Percentiles rank a stretch among this genome's conserved stretches.
Conservation (phyloP, 164 flowering plant species). For the Magnolia sinica region DNA sequence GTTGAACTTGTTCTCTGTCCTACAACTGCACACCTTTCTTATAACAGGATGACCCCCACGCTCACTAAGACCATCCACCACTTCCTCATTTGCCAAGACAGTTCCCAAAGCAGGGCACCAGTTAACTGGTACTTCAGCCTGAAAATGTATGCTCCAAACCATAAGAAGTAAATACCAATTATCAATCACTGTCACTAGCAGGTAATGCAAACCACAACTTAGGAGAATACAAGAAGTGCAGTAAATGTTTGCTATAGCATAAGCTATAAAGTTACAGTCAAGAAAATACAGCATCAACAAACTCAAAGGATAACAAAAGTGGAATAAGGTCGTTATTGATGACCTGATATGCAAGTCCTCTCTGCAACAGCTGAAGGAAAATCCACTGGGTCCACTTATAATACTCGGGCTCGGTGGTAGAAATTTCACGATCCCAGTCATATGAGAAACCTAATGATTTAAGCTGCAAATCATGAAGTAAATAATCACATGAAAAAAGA, state of each 20-base stretch:
- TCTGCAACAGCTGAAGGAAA: slow-evolving; percentile 82
- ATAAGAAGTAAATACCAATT: slow-evolving; percentile 6
- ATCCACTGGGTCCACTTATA: slow-evolving; percentile 99
- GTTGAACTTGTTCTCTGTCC: background rate
- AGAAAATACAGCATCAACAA: background rate
- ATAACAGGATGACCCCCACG: slow-evolving; percentile 97
- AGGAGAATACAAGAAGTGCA: background rate
- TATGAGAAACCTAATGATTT: slow-evolving; percentile 94
- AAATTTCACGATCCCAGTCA: slow-evolving; percentile 98
- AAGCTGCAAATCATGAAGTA: slow-evolving; percentile 37
- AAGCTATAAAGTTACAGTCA: background rate
- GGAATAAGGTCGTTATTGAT: background rate
- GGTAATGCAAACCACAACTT: background rate
- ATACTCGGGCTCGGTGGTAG: slow-evolving; percentile 87
- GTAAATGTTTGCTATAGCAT: background rate
- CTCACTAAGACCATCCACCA: slow-evolving; percentile 93
- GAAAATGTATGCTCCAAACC: slow-evolving; percentile 12
- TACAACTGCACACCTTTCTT: slow-evolving; percentile 56
- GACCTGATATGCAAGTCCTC: slow-evolving; percentile 97
- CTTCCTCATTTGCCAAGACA: slow-evolving; percentile 97
- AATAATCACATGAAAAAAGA: slow-evolving; percentile 4
- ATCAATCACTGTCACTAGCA: background rate
- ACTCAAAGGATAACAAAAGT: background rate
- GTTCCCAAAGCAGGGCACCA: slow-evolving; percentile 99
- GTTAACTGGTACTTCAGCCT: slow-evolving; percentile 98